These are phyloP conservation scores for Tulasnella calospora DNA, from an alignment of 768 basidiomycete species.

Conservation along the genomic window DNA sequence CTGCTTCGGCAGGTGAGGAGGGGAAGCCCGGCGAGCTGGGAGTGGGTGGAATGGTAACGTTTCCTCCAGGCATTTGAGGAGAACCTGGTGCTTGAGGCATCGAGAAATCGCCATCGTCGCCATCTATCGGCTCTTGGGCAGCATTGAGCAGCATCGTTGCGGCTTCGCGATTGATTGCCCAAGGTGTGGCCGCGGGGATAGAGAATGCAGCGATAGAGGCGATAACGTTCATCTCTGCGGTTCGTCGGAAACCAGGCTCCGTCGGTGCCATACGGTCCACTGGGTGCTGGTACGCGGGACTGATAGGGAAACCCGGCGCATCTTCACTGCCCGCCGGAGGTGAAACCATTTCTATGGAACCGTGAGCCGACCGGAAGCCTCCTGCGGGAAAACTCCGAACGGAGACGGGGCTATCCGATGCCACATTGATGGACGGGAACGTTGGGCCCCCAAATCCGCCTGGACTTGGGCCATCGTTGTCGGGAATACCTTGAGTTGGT, in stretches of 20 bases:
- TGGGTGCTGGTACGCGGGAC: conserved; percentile 5
- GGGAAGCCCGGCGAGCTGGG: neutral
- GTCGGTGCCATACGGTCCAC: neutral
- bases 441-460: neutral
- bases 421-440: neutral
- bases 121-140: neutral
- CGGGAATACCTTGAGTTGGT: neutral
- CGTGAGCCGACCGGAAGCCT: conserved; percentile 13
- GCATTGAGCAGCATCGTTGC: conserved; percentile 13
- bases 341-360: neutral
- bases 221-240: neutral
- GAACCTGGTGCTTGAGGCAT: neutral
- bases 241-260: conserved; percentile 18
- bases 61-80: neutral
- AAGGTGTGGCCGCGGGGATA: conserved; percentile 4
- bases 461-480: neutral
- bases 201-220: neutral
- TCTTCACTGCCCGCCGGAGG: neutral
- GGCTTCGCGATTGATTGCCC: conserved; percentile 15
- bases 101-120: neutral
- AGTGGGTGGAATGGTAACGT: neutral
- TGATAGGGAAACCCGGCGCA: conserved; percentile 1
- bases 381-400: conserved; percentile 3
- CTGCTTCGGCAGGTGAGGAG: neutral
- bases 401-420: neutral